These are phyloP conservation scores for Penicillium thymicola DNA, from an alignment of 2,329 filamentous ascomycete species.

Conservation along the genomic window DNA sequence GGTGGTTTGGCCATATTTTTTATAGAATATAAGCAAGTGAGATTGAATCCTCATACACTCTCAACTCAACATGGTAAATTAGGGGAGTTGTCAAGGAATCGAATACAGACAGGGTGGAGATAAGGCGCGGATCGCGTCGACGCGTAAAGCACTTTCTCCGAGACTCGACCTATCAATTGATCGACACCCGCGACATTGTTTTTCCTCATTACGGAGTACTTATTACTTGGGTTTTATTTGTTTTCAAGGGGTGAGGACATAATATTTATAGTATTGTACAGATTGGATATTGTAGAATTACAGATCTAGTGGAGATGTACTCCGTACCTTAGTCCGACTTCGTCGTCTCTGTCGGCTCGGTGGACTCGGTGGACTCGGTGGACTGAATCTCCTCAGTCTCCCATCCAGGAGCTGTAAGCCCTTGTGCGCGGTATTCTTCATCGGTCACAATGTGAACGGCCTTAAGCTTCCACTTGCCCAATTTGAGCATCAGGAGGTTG, in stretches of 20 bases:
- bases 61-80: slow-evolving; percentile 1
- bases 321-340: neutral
- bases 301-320: slow-evolving; percentile 1
- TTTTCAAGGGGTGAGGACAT: neutral
- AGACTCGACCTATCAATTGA: slow-evolving; percentile 10
- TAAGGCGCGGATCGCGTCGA: slow-evolving; percentile 34
- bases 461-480: slow-evolving; percentile 61
- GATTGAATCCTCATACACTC: neutral
- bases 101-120: slow-evolving; percentile 12
- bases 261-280: slow-evolving; percentile 9
- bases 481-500: slow-evolving; percentile 52
- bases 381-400: slow-evolving; percentile 22
- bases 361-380: neutral
- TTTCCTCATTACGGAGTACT: neutral
- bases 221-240: neutral
- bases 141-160: slow-evolving; percentile 37
- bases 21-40: neutral
- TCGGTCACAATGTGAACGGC: slow-evolving; percentile 56
- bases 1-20: slow-evolving; percentile 37
- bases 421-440: slow-evolving; percentile 48
- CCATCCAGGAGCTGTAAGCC: slow-evolving; percentile 52
- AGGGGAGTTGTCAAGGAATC: neutral
- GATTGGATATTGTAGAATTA: slow-evolving; percentile 11
- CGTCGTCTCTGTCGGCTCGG: slow-evolving; percentile 6
- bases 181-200: neutral